A percentile compares a stretch with the other conserved stretches of the same genome.
phyloP scores from a whole-genome alignment of 371 early-diverging fungal species.

The Rhizomucor pusillus region DNA sequence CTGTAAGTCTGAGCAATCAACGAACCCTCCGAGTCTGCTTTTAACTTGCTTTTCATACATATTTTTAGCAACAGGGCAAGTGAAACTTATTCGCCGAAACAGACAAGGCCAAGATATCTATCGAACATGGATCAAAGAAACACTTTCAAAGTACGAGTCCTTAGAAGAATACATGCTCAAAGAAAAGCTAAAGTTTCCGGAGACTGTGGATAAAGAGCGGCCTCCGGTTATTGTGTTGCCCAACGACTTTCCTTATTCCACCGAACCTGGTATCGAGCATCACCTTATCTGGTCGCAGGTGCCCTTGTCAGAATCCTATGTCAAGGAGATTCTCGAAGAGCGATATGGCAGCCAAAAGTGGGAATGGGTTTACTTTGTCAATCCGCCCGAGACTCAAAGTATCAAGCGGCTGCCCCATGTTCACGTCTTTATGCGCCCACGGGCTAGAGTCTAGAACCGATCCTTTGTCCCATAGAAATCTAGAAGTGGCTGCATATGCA shows the following conservation, averaged over 20 bases:
- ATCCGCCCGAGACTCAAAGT: conserved; percentile 41
- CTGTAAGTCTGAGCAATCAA: conserved; percentile 17
- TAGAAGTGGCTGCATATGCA: no score
- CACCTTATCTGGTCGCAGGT: conserved; percentile 57
- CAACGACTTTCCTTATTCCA: conserved; percentile 66
- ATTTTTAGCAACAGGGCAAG: conserved; percentile 29
- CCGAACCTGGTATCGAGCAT: conserved; percentile 46
- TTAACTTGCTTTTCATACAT: neutral
- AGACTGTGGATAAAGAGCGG: conserved; percentile 7
- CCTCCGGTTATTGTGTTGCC: conserved; percentile 40
- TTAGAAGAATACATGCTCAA: conserved; percentile 38
- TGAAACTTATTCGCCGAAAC: conserved; percentile 28
- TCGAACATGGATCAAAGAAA: conserved; percentile 31
- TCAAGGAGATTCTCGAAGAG: conserved; percentile 22
- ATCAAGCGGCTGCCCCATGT: conserved; percentile 37
- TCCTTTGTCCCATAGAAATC: no score
- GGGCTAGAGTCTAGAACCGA: neutral
- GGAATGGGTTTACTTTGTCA: conserved; percentile 46
- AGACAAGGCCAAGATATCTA: conserved; percentile 28
- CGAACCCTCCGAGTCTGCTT: neutral
- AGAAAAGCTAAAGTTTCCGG: conserved; percentile 42
- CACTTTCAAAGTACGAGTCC: conserved; percentile 38
- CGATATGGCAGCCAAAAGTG: conserved; percentile 20
- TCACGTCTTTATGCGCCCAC: conserved; percentile 40
- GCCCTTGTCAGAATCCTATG: conserved; percentile 25